phyloP scores from a whole-genome alignment of 495 filamentous ascomycete genomes.

The Hypoxylon perforatum region DNA sequence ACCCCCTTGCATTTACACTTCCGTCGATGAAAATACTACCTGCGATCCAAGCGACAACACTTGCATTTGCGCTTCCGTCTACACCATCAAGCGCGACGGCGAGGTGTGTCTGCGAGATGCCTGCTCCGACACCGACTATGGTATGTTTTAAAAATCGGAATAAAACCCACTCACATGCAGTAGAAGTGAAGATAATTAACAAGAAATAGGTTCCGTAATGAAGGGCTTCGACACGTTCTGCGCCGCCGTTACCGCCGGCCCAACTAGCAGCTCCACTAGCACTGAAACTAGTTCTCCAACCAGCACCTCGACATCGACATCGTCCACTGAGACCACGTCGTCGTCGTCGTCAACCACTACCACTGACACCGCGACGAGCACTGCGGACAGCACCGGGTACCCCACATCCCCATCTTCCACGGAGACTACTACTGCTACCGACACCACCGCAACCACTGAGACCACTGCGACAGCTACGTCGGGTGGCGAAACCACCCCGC shows the following conservation, averaged over 20 bases:
- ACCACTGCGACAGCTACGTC: slow-evolving; percentile 3
- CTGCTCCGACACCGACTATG: slow-evolving; percentile 43
- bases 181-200: slow-evolving; percentile 5
- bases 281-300: slow-evolving; percentile 10
- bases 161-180: not conserved
- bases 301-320: slow-evolving; percentile 8
- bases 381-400: not conserved
- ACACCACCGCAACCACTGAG: slow-evolving; percentile 4
- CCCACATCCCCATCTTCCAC: slow-evolving; percentile 10
- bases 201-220: slow-evolving; percentile 38
- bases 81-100: slow-evolving; percentile 47
- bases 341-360: slow-evolving; percentile 9
- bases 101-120: slow-evolving; percentile 44
- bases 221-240: slow-evolving; percentile 45
- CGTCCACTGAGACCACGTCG: slow-evolving; percentile 1
- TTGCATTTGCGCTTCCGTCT: slow-evolving; percentile 55
- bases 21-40: slow-evolving; percentile 46
- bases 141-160: slow-evolving; percentile 33
- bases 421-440: slow-evolving; percentile 11
- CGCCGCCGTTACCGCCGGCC: slow-evolving; percentile 31
- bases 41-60: slow-evolving; percentile 52
- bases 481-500: slow-evolving; percentile 3
- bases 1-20: slow-evolving; percentile 49
- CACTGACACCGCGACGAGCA: slow-evolving; percentile 5
- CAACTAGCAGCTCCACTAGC: slow-evolving; percentile 27